These are phyloP conservation scores for Sequoia sempervirens DNA, from an alignment of 75 land plant species.

Conservation along the genomic window DNA sequence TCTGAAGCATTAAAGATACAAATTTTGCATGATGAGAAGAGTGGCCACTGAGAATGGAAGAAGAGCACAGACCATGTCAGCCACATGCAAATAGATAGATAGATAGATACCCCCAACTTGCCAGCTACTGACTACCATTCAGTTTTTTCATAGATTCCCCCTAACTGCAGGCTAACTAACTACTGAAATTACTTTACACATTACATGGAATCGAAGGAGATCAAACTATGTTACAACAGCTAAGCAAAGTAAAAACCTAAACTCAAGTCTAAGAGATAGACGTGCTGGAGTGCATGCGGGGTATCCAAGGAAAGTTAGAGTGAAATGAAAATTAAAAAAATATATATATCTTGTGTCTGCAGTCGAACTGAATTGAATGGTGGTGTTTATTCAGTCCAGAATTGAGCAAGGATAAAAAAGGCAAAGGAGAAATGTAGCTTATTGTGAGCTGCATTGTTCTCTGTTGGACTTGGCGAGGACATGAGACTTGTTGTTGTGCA, in stretches of 20 bases:
- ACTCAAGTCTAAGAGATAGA: not conserved
- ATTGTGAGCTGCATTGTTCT: constrained; percentile 12
- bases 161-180: not conserved
- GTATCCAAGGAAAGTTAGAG: not conserved
- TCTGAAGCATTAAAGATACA: constrained; percentile 1
- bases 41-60: not conserved
- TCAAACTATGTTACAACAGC: constrained; percentile 8
- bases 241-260: not conserved
- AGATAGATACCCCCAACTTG: not conserved
- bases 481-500: constrained; percentile 41
- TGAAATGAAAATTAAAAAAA: not conserved
- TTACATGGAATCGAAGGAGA: not conserved
- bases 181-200: constrained; percentile 6
- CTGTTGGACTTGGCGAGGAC: constrained; percentile 1
- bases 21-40: constrained; percentile 3
- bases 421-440: not conserved
- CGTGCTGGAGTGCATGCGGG: not conserved
- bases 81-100: not conserved
- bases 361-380: not conserved
- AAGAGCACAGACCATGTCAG: not conserved
- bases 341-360: not conserved
- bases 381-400: not conserved
- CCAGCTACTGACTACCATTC: not conserved
- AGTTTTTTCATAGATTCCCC: not conserved
- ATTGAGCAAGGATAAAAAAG: not conserved